Percentiles rank a stretch among this genome's conserved stretches.
Evolutionary conservation across 208 protist genomes (phyloP).

Genomic region (Borovskyia barvae): DNA sequence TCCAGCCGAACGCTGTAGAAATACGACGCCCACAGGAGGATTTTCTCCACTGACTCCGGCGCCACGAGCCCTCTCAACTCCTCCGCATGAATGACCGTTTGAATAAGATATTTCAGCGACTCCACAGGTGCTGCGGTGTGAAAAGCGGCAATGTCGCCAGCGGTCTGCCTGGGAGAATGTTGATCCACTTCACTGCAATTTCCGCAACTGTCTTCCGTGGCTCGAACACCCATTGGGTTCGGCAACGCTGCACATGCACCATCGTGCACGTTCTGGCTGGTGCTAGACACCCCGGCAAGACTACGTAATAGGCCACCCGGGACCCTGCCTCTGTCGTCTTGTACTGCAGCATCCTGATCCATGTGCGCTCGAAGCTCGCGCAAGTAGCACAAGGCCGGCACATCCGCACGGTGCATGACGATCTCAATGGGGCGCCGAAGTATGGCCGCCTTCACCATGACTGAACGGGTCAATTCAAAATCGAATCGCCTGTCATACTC

Average conservation of each 20-base stretch:
- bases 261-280: too few species aligned
- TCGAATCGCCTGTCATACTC: background rate
- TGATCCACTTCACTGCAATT: too few species aligned
- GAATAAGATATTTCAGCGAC: slow-evolving; percentile 19
- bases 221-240: too few species aligned
- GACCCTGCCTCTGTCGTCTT: too few species aligned
- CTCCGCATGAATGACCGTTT: slow-evolving; percentile 33
- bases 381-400: slow-evolving; percentile 58
- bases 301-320: too few species aligned
- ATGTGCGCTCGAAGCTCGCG: slow-evolving; percentile 57
- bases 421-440: slow-evolving; percentile 40
- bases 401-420: slow-evolving; percentile 35
- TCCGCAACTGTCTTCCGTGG: too few species aligned
- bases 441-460: slow-evolving; percentile 17
- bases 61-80: slow-evolving; percentile 30
- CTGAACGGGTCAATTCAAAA: background rate
- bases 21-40: slow-evolving; percentile 47
- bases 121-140: background rate
- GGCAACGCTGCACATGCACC: too few species aligned
- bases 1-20: slow-evolving; percentile 32
- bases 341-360: too few species aligned
- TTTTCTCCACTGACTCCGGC: slow-evolving; percentile 24
- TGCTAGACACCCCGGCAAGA: too few species aligned
- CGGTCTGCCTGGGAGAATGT: too few species aligned
- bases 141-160: background rate